A percentile compares a stretch with the other conserved stretches of the same genome.
phyloP scores from a whole-genome alignment of 495 filamentous ascomycete genomes.

The Hypoxylon subgilvum region DNA sequence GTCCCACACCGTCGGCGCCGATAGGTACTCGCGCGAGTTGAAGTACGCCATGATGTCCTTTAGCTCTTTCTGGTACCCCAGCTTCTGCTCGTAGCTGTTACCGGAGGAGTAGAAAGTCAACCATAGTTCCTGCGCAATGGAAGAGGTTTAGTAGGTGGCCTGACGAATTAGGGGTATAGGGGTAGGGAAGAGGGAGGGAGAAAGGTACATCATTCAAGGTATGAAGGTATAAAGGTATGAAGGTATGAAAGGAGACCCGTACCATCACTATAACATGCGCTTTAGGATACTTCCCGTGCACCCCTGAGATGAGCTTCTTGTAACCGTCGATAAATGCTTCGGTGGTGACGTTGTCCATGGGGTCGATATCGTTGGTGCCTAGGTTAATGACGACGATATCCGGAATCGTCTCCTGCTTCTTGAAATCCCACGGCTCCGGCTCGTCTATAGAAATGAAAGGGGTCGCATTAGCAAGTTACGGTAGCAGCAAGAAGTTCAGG shows the following conservation, averaged over 20 bases:
- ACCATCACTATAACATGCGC: conserved; percentile 70
- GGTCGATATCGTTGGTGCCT: conserved; percentile 70
- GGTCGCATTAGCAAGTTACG: neutral
- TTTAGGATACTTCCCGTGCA: conserved; percentile 66
- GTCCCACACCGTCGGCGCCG: conserved; percentile 51
- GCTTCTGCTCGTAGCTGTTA: conserved; percentile 59
- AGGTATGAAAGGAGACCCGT: conserved; percentile 23
- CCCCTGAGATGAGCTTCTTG: conserved; percentile 63
- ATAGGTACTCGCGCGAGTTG: conserved; percentile 55
- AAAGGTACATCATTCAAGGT: neutral
- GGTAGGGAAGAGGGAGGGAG: neutral
- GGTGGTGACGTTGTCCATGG: conserved; percentile 62
- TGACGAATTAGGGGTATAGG: neutral
- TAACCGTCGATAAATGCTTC: conserved; percentile 62
- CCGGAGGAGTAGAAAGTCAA: conserved; percentile 60
- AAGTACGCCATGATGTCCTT: conserved; percentile 62
- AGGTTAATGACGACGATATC: conserved; percentile 73
- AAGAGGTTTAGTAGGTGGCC: neutral
- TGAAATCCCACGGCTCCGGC: conserved; percentile 67
- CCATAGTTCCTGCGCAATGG: conserved; percentile 67
- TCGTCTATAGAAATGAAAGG: conserved; percentile 41
- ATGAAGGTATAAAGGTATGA: neutral
- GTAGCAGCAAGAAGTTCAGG: neutral
- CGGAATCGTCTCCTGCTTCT: conserved; percentile 59
- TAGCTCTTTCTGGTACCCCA: conserved; percentile 60